phyloP scores from a whole-genome alignment of 2,329 filamentous ascomycete genomes.

The Microascus cirrosus region DNA sequence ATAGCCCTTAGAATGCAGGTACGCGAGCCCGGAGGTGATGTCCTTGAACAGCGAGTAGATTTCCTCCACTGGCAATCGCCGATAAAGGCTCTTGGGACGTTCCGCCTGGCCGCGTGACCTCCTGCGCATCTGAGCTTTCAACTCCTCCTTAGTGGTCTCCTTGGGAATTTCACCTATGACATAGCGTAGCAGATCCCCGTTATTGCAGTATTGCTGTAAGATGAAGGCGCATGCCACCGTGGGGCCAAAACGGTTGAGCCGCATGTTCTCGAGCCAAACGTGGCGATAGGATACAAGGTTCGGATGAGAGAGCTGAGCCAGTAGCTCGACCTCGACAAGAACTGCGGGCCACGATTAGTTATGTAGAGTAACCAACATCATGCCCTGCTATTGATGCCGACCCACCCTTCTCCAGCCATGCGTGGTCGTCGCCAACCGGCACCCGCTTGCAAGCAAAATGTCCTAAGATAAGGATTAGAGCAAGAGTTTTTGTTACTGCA shows the following conservation, averaged over 20 bases:
- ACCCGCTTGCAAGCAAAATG: constrained; percentile 96
- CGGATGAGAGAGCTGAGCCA: constrained; percentile 84
- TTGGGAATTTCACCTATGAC: constrained; percentile 59
- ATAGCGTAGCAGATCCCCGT: constrained; percentile 80
- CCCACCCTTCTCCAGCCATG: constrained; percentile 75
- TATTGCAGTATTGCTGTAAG: constrained; percentile 93
- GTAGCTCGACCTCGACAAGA: constrained; percentile 80
- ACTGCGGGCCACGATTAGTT: constrained; percentile 27
- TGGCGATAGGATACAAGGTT: constrained; percentile 95
- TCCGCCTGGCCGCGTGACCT: constrained; percentile 70
- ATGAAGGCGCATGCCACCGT: constrained; percentile 94
- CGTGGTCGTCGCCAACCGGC: constrained; percentile 87
- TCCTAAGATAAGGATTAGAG: constrained; percentile 20
- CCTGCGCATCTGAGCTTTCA: constrained; percentile 79
- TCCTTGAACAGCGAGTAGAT: constrained; percentile 97
- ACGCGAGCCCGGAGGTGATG: constrained; percentile 82
- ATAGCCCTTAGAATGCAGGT: constrained; percentile 83
- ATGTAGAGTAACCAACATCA: neutral
- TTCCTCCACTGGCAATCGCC: constrained; percentile 62
- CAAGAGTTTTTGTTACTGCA: neutral
- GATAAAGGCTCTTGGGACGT: constrained; percentile 38
- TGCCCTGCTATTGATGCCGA: neutral
- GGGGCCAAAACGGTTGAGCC: constrained; percentile 76
- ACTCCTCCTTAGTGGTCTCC: constrained; percentile 63
- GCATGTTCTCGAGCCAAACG: constrained; percentile 88